Evolutionary conservation across 371 early-diverging fungal genomes (phyloP).

Genomic region (Saksenaea vasiformis): DNA sequence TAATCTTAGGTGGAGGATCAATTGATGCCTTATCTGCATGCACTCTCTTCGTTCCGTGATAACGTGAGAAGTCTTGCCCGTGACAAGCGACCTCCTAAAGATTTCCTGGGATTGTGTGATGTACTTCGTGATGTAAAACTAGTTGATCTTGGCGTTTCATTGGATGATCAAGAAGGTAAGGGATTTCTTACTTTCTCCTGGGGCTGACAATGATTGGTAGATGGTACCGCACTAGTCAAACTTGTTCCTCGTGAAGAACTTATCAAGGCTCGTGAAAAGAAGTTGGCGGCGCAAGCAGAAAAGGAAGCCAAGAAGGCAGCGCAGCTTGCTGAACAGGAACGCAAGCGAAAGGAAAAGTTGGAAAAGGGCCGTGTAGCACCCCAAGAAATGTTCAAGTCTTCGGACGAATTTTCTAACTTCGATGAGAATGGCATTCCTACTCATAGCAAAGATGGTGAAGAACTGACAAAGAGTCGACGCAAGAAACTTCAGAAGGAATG

Average conservation of each 20-base stretch:
- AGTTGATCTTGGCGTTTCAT: constrained; percentile 81
- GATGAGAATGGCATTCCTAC: constrained; percentile 91
- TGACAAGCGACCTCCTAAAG: constrained; percentile 51
- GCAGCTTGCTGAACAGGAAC: constrained; percentile 61
- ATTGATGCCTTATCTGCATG: constrained; percentile 79
- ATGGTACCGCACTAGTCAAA: constrained; percentile 91
- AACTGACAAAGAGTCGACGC: constrained; percentile 76
- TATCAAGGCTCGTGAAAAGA: constrained; percentile 66
- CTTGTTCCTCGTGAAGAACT: constrained; percentile 77
- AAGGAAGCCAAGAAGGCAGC: constrained; percentile 72
- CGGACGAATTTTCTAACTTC: constrained; percentile 72
- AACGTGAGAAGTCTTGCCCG: constrained; percentile 77
- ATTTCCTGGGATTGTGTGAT: constrained; percentile 82
- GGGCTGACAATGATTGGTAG: constrained; percentile 25
- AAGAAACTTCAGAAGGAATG: constrained; percentile 91
- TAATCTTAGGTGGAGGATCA: constrained; percentile 60
- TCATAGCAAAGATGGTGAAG: constrained; percentile 78
- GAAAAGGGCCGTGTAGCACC: constrained; percentile 80
- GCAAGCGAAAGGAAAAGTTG: constrained; percentile 69
- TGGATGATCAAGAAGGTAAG: constrained; percentile 90
- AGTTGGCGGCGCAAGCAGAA: constrained; percentile 63
- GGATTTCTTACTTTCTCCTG: not conserved
- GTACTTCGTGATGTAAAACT: constrained; percentile 85
- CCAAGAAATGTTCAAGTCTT: constrained; percentile 73
- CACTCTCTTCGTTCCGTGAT: constrained; percentile 87